A percentile compares a stretch with the other conserved stretches of the same genome.
These are phyloP conservation scores for Talaromyces sp. DNA, from an alignment of 2,329 filamentous ascomycete species.

Conservation along the genomic window DNA sequence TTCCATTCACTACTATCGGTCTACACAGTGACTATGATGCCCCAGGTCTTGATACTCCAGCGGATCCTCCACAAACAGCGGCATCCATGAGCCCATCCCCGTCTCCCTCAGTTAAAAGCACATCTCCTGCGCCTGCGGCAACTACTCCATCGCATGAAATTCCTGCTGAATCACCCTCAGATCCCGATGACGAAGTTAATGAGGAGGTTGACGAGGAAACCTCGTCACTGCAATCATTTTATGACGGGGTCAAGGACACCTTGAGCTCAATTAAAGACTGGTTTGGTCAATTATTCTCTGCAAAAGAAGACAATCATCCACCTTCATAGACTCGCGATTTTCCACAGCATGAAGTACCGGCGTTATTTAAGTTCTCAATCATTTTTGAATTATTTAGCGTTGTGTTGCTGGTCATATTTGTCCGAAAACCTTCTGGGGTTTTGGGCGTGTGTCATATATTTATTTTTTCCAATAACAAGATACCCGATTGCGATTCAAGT, in stretches of 20 bases:
- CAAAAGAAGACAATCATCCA: constrained; percentile 13
- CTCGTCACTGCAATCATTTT: constrained; percentile 11
- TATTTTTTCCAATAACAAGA: constrained; percentile 1
- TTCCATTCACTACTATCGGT: constrained; percentile 45
- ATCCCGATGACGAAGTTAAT: neutral
- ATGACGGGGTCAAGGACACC: constrained; percentile 15
- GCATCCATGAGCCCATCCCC: neutral
- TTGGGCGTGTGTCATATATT: neutral
- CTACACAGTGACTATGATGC: constrained; percentile 42
- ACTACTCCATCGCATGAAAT: neutral
- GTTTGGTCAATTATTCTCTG: constrained; percentile 15
- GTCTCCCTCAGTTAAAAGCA: neutral
- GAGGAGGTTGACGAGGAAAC: neutral
- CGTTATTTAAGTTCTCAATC: neutral
- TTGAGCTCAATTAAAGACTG: constrained; percentile 16
- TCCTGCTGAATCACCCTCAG: neutral
- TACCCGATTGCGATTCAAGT: neutral
- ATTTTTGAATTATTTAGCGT: neutral
- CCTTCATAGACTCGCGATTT: neutral
- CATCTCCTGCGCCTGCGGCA: neutral
- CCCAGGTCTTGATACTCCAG: constrained; percentile 30
- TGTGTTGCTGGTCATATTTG: neutral
- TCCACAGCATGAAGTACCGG: constrained; percentile 3
- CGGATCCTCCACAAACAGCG: constrained; percentile 29
- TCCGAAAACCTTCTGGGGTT: neutral